Evolutionary conservation across 768 basidiomycete species (phyloP).

Genomic region (Boletus sensibilis): DNA sequence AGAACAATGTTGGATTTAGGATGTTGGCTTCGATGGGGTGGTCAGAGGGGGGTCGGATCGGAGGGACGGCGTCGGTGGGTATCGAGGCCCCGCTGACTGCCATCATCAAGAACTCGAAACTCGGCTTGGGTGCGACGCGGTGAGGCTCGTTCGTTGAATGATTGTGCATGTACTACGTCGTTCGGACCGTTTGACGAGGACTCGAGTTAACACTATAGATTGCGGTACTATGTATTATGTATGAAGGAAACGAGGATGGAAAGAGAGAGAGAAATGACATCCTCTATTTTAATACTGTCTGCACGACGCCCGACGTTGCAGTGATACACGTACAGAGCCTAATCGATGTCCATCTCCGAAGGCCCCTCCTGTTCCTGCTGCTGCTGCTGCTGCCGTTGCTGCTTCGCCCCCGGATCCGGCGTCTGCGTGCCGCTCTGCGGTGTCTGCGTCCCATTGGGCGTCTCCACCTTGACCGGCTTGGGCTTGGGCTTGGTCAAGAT

Average conservation of each 20-base stretch:
- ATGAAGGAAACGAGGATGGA: not conserved
- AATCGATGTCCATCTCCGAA: constrained; percentile 85
- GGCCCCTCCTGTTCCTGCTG: constrained; percentile 44
- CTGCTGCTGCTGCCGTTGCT: constrained; percentile 24
- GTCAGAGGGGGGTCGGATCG: constrained; percentile 79
- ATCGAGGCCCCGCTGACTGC: constrained; percentile 77
- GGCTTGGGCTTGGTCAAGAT: constrained; percentile 94
- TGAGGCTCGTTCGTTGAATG: not conserved
- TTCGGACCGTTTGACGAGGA: not conserved
- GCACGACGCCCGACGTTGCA: not conserved
- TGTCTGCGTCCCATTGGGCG: constrained; percentile 59
- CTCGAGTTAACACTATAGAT: constrained; percentile 3
- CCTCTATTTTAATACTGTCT: not conserved
- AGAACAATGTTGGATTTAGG: constrained; percentile 81
- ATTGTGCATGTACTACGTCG: not conserved
- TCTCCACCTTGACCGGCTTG: constrained; percentile 64
- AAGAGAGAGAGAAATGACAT: not conserved
- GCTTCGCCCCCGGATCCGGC: constrained; percentile 46
- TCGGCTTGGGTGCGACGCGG: constrained; percentile 70
- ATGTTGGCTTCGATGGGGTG: constrained; percentile 92
- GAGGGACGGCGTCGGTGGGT: constrained; percentile 52
- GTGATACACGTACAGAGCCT: constrained; percentile 22
- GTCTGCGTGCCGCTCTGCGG: constrained; percentile 65
- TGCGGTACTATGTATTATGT: constrained; percentile 16
- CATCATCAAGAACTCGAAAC: constrained; percentile 82